A percentile compares a stretch with the other conserved stretches of the same genome.
phyloP scores from a whole-genome alignment of 768 basidiomycete species.

The Tricholoma sp. region DNA sequence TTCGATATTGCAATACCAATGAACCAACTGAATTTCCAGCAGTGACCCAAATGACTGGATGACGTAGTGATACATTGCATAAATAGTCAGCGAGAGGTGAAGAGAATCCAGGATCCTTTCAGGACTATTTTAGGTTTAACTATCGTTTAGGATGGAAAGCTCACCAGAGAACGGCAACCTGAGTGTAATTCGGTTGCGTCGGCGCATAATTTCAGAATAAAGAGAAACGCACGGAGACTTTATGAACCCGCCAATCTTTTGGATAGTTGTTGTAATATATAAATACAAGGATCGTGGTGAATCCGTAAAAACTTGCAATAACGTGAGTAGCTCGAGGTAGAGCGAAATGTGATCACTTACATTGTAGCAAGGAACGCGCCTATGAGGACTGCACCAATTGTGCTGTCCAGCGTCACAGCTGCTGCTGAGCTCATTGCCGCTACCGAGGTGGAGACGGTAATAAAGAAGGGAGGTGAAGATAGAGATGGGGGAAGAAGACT shows the following conservation, averaged over 20 bases:
- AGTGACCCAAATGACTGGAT: constrained; percentile 20
- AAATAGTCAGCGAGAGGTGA: constrained; percentile 21
- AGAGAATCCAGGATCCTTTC: constrained; percentile 20
- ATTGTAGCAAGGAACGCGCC: constrained; percentile 22
- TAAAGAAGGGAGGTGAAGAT: too few relatives aligned
- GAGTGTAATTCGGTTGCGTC: not conserved
- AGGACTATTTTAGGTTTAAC: not conserved
- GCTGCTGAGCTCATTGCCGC: too few relatives aligned
- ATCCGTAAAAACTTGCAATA: constrained; percentile 11
- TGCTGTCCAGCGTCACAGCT: constrained; percentile 18
- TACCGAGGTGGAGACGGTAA: too few relatives aligned
- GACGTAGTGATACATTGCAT: constrained; percentile 24
- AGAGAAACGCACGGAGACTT: constrained; percentile 15
- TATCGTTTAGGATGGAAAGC: not conserved
- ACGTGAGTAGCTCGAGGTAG: not conserved
- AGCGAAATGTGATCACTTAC: constrained; percentile 13
- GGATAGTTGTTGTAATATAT: constrained; percentile 19
- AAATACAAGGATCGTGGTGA: constrained; percentile 20
- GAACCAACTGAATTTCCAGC: constrained; percentile 8
- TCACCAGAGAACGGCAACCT: constrained; percentile 21
- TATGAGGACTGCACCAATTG: constrained; percentile 25
- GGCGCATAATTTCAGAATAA: not conserved
- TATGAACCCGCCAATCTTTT: constrained; percentile 19
- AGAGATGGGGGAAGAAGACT: too few relatives aligned
- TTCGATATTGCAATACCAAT: constrained; percentile 6